Percentiles rank a stretch among this genome's conserved stretches.
Evolutionary conservation across 2,329 filamentous ascomycete genomes (phyloP).

Genomic region (Pseudopyricularia cyperi): DNA sequence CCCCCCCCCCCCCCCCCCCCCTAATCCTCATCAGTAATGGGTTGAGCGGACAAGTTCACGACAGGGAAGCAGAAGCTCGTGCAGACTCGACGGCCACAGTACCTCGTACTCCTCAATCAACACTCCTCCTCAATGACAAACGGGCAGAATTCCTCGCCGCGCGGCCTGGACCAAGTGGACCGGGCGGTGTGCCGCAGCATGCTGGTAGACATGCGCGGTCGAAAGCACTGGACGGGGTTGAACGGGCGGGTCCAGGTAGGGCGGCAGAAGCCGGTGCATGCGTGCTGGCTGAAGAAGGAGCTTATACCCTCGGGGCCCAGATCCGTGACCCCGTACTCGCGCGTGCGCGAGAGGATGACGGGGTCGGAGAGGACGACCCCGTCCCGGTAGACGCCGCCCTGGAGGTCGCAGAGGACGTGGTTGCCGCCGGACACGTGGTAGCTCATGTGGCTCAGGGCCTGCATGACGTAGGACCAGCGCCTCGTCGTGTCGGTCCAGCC

Average conservation of each 20-base stretch:
- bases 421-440: slow-evolving; percentile 23
- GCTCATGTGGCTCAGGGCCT: slow-evolving; percentile 29
- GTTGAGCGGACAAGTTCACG: no score
- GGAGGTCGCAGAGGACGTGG: slow-evolving; percentile 26
- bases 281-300: slow-evolving; percentile 24
- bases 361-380: slow-evolving; percentile 25
- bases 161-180: no score
- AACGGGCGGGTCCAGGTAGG: slow-evolving; percentile 11
- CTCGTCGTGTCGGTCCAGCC: slow-evolving; percentile 19
- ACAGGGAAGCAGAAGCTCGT: no score
- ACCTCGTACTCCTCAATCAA: no score
- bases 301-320: slow-evolving; percentile 23
- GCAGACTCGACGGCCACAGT: no score
- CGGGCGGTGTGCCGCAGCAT: no score
- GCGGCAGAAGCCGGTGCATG: slow-evolving; percentile 19
- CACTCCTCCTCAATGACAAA: no score
- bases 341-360: slow-evolving; percentile 22
- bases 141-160: no score
- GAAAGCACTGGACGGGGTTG: no score
- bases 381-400: slow-evolving; percentile 24
- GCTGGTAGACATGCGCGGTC: no score
- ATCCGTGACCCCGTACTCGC: slow-evolving; percentile 24
- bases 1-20: no score
- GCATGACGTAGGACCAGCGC: slow-evolving; percentile 23
- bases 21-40: no score